phyloP scores from a whole-genome alignment of 805 yeast genomes.

The Barnettozyma salicaria region DNA sequence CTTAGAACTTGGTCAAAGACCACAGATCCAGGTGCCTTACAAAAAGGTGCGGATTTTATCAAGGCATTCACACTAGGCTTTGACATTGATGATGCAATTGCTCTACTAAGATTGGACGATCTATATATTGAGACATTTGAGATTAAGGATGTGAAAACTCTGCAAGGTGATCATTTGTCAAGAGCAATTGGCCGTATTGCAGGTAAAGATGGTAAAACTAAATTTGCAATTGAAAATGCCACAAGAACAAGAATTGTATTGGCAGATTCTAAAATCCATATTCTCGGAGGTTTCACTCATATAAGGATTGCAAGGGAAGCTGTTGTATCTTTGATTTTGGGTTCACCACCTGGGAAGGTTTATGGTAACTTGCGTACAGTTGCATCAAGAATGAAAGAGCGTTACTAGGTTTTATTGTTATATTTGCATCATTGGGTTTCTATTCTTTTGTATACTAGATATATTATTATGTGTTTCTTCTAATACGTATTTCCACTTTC shows the following conservation, averaged over 20 bases:
- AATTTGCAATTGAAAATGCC: conserved; percentile 97
- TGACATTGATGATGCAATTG: conserved; percentile 95
- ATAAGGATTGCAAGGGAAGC: conserved; percentile 98
- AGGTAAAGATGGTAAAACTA: conserved; percentile 98
- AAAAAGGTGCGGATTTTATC: conserved; percentile 95
- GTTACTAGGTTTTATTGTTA: conserved; percentile 50
- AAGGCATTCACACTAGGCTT: conserved; percentile 95
- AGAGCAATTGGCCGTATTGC: conserved; percentile 99
- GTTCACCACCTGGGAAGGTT: conserved; percentile 98
- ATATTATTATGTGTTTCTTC: background rate
- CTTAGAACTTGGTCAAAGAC: conserved; percentile 75
- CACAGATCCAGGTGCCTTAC: conserved; percentile 89
- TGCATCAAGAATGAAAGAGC: conserved; percentile 94
- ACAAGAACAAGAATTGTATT: conserved; percentile 96
- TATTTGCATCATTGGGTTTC: background rate
- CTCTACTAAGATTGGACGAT: conserved; percentile 89
- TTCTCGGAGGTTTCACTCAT: conserved; percentile 94
- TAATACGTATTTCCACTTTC: too few species aligned
- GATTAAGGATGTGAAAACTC: conserved; percentile 91
- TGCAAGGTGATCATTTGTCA: conserved; percentile 92
- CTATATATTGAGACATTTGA: conserved; percentile 96
- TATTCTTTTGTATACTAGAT: background rate
- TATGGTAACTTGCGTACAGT: conserved; percentile 96
- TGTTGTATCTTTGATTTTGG: conserved; percentile 88
- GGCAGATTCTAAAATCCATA: conserved; percentile 95